phyloP scores from a whole-genome alignment of 2,329 filamentous ascomycete species.

The Xylariaceae sp. region DNA sequence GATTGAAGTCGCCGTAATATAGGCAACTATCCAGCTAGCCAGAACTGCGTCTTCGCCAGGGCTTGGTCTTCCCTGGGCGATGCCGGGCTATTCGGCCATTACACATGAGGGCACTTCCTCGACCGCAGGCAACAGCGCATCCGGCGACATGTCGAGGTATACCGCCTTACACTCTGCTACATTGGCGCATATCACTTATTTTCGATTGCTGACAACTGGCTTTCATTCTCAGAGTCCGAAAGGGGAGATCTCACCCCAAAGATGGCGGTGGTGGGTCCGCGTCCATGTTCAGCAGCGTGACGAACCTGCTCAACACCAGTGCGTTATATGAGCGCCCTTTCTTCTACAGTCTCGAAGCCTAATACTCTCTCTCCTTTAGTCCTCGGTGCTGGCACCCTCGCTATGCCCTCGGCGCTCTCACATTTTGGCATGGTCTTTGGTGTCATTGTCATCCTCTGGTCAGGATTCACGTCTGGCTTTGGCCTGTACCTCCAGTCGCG shows the following conservation, averaged over 20 bases:
- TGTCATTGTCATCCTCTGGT: conserved; percentile 82
- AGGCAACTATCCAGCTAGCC: conserved; percentile 2
- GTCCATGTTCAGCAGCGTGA: conserved; percentile 82
- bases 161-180: conserved; percentile 2
- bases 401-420: conserved; percentile 91
- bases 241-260: conserved; percentile 59
- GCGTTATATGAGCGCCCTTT: conserved; percentile 32
- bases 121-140: conserved; percentile 31
- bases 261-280: conserved; percentile 72
- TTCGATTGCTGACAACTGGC: conserved; percentile 2
- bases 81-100: conserved; percentile 54
- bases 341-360: conserved; percentile 3
- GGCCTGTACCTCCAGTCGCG: conserved; percentile 91
- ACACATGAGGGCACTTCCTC: conserved; percentile 44
- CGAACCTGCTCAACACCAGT: conserved; percentile 97
- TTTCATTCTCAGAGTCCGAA: conserved; percentile 44
- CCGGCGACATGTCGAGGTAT: conserved; percentile 50
- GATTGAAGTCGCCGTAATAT: neutral
- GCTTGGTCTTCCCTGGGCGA: conserved; percentile 34
- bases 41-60: neutral
- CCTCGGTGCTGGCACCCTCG: conserved; percentile 87
- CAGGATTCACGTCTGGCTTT: conserved; percentile 81
- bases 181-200: neutral
- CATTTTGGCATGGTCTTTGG: conserved; percentile 93
- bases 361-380: conserved; percentile 50